A percentile compares a stretch with the other conserved stretches of the same genome.
Evolutionary conservation across 768 basidiomycete genomes (phyloP).

Genomic region (Tulasnella sp.): DNA sequence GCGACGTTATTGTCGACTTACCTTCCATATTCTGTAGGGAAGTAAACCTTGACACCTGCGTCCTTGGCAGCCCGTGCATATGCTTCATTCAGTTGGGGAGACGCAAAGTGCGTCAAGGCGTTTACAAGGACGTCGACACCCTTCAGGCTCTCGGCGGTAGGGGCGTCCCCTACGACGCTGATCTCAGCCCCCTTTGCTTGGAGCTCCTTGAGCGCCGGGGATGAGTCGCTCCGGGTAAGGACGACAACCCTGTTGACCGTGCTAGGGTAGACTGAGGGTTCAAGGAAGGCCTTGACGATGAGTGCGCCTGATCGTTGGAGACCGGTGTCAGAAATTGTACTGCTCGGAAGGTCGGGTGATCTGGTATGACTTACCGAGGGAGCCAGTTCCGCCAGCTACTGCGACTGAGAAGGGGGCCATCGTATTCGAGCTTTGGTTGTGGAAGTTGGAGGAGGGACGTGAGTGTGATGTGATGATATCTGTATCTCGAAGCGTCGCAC

Average conservation of each 20-base stretch:
- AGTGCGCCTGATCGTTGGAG: background rate
- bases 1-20: too few species aligned
- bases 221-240: background rate
- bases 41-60: conserved; percentile 4
- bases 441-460: too few species aligned
- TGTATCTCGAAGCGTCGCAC: too few species aligned
- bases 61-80: background rate
- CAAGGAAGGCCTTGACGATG: conserved; percentile 4
- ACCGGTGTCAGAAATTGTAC: too few species aligned
- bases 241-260: background rate
- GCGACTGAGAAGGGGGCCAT: too few species aligned
- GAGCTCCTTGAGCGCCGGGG: background rate
- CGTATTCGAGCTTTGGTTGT: too few species aligned
- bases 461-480: too few species aligned
- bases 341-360: too few species aligned
- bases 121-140: conserved; percentile 6
- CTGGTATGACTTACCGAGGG: too few species aligned
- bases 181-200: background rate
- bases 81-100: background rate
- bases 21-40: conserved; percentile 1
- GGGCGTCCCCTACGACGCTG: background rate
- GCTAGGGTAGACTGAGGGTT: background rate
- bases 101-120: background rate
- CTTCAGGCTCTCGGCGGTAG: background rate
- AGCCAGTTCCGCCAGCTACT: too few species aligned